A percentile compares a stretch with the other conserved stretches of the same genome.
Evolutionary conservation across 768 basidiomycete species (phyloP).

Genomic region (Mycena galopus): DNA sequence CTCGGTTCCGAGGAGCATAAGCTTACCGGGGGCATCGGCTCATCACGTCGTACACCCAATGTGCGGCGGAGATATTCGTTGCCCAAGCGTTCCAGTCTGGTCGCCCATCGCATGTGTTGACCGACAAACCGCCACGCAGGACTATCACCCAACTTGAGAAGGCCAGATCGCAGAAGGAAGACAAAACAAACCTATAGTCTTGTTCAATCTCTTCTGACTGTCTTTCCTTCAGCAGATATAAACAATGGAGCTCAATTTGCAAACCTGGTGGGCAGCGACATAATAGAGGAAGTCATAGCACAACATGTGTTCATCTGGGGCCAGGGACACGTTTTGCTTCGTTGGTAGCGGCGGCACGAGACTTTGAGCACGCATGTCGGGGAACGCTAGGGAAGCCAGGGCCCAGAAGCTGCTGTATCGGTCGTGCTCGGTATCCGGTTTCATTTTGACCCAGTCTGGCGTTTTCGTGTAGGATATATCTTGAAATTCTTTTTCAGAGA

Average conservation of each 20-base stretch:
- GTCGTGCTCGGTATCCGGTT: constrained; percentile 36
- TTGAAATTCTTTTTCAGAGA: constrained; percentile 31
- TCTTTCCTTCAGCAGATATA: neutral
- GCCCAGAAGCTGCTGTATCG: constrained; percentile 39
- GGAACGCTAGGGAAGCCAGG: constrained; percentile 37
- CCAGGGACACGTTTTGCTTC: constrained; percentile 29
- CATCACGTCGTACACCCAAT: constrained; percentile 36
- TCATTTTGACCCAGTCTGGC: constrained; percentile 39
- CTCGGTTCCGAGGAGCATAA: neutral
- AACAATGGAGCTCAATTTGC: constrained; percentile 1
- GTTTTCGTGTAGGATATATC: constrained; percentile 42
- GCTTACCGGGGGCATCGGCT: constrained; percentile 46
- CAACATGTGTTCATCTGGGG: constrained; percentile 39
- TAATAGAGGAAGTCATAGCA: constrained; percentile 44
- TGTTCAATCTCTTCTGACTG: constrained; percentile 46
- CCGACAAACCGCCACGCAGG: constrained; percentile 52
- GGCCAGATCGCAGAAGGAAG: no score
- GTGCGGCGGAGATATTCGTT: constrained; percentile 42
- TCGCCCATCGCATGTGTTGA: constrained; percentile 47
- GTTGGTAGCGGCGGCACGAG: constrained; percentile 33
- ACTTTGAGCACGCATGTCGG: constrained; percentile 26
- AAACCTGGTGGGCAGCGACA: constrained; percentile 39
- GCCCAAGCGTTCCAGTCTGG: constrained; percentile 40
- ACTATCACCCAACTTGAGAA: constrained; percentile 22
- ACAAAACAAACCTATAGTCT: constrained; percentile 41